phyloP scores from a whole-genome alignment of 1,284 basidiomycete genomes.

The Ceratobasidium sp. region DNA sequence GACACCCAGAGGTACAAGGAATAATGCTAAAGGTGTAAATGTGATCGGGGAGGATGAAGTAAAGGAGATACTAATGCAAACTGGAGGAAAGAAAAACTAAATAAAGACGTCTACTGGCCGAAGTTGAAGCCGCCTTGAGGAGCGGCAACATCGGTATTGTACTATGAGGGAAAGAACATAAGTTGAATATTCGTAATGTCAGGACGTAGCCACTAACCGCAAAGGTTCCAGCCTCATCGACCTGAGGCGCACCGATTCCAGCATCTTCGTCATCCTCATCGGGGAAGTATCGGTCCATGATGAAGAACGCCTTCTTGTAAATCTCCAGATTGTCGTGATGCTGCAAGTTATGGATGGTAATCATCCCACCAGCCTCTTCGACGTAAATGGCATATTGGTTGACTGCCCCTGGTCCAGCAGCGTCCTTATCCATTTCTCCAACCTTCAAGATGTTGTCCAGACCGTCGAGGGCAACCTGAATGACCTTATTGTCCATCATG shows the following conservation, averaged over 20 bases:
- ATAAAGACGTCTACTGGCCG: slow-evolving; percentile 54
- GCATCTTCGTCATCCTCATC: slow-evolving; percentile 83
- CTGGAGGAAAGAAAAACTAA: neutral
- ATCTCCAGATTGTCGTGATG: slow-evolving; percentile 99
- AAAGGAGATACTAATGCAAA: neutral
- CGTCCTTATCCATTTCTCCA: slow-evolving; percentile 94
- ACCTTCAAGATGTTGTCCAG: slow-evolving; percentile 99
- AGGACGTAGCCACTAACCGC: slow-evolving; percentile 70
- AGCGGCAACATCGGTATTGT: slow-evolving; percentile 81
- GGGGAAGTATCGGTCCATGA: slow-evolving; percentile 97
- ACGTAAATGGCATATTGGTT: slow-evolving; percentile 96
- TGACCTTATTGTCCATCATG: slow-evolving; percentile 99
- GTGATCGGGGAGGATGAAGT: neutral
- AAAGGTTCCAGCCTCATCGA: slow-evolving; percentile 90
- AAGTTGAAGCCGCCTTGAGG: slow-evolving; percentile 97
- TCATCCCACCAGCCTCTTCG: slow-evolving; percentile 99
- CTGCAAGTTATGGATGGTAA: slow-evolving; percentile 98
- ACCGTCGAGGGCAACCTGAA: slow-evolving; percentile 96
- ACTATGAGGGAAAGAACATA: slow-evolving; percentile 59
- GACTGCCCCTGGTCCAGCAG: slow-evolving; percentile 81
- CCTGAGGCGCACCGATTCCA: slow-evolving; percentile 79
- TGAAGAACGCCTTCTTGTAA: slow-evolving; percentile 98
- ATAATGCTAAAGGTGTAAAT: slow-evolving; percentile 1
- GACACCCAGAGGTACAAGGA: slow-evolving; percentile 37
- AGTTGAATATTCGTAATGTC: too few species aligned